A percentile compares a stretch with the other conserved stretches of the same genome.
Conservation (phyloP, 176 grass and related monocot genomes). For the Oryza longistaminata region DNA sequence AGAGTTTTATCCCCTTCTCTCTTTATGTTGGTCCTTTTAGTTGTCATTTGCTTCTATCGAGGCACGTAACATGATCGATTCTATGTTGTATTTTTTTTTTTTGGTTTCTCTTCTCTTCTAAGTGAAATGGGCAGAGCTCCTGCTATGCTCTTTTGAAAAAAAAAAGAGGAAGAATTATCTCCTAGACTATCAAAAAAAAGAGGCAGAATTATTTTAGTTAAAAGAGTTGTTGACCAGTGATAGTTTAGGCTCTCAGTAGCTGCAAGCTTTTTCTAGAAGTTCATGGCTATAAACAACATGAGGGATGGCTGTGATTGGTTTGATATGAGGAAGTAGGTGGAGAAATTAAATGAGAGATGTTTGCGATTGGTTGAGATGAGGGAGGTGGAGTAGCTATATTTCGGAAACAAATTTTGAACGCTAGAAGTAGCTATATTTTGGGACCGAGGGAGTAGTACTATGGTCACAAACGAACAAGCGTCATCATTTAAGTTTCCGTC, state of each 20-base stretch:
- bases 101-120: not conserved
- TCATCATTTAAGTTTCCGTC: not conserved
- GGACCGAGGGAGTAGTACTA: not conserved
- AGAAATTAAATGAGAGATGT: not conserved
- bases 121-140: not conserved
- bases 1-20: not conserved
- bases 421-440: not conserved
- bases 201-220: not conserved
- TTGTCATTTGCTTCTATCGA: not conserved
- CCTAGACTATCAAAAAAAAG: constrained; percentile 13
- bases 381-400: not conserved
- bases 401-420: too few relatives aligned
- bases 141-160: not conserved
- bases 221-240: not conserved
- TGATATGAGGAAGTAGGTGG: not conserved
- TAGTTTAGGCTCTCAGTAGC: not conserved
- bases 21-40: not conserved
- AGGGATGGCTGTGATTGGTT: not conserved
- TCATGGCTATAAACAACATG: not conserved
- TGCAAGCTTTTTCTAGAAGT: not conserved
- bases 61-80: not conserved
- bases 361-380: not conserved
- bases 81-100: not conserved
- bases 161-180: not conserved
- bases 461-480: not conserved